These are phyloP conservation scores for Rutstroemia sp. DNA, from an alignment of 2,329 filamentous ascomycete genomes.

Conservation along the genomic window DNA sequence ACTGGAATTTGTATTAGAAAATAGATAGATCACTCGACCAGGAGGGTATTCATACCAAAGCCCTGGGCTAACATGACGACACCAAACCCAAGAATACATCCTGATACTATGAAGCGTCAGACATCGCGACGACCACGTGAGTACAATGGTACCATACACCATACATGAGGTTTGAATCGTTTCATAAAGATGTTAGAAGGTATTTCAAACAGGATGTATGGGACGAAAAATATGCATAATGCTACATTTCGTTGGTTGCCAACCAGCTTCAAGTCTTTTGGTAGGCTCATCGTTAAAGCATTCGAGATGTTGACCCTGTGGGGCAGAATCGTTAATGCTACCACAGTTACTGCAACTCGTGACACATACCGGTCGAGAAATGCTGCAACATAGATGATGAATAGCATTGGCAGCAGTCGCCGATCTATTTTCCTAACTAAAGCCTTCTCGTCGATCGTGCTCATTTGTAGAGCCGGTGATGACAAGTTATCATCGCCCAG, in stretches of 20 bases:
- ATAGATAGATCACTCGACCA: too few species aligned
- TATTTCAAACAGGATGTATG: conserved; percentile 64
- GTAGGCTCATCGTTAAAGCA: neutral
- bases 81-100: neutral
- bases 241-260: neutral
- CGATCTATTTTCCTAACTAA: neutral
- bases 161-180: conserved; percentile 44
- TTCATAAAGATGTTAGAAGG: conserved; percentile 66
- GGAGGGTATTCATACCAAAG: neutral
- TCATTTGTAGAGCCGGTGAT: too few species aligned
- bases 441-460: neutral
- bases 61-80: neutral
- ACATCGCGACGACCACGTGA: too few species aligned
- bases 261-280: neutral
- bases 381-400: neutral
- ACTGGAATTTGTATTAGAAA: conserved; percentile 4
- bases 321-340: neutral
- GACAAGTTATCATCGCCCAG: too few species aligned
- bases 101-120: neutral
- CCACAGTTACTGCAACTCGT: too few species aligned
- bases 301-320: conserved; percentile 1
- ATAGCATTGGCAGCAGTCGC: neutral
- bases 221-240: conserved; percentile 72
- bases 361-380: neutral
- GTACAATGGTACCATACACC: neutral